Evolutionary conservation across 2,329 filamentous ascomycete genomes (phyloP), one percentile per base, ranked within the genome.

Genomic region (Clarireedia hainanense): DNA sequence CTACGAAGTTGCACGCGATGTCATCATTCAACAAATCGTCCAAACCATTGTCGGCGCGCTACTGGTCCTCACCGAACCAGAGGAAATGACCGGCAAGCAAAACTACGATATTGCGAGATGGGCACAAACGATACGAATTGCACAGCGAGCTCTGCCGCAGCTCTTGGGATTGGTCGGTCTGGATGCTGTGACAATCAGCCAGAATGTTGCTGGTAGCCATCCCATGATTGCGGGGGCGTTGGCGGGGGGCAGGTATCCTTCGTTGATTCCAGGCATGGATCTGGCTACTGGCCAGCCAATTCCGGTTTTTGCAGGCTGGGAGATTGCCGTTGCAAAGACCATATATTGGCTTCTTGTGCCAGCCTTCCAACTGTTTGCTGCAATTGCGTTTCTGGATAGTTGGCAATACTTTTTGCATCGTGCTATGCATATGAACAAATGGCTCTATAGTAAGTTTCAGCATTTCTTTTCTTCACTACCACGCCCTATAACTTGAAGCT

Each of bases 371-470:
- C 88, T 96, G 68, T 74, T 81, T 57, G 67, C 88, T 50, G 94
- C 85, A 24, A 80, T 92, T 58, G 74, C 82, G 61, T 77, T 95
- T 62, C 81, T 97, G 64, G 94, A 99, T 73, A 94, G 91, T 46
- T 99, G 94, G 94, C 92, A 99, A 71, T 99, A 99, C 75, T 96
- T 96, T 74, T 80, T 92, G 66, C 94, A 99, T 73, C 89, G 94
- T 40, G 81, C 87, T 57, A 99, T 99, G 94, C 94, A 99, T 74
- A 79, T 94, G 76, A 96, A 97, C 76, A 91, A 89, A 72, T 97
- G 89, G 88, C 80, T 99, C 64, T 97, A 97, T 77, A 87, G 89
- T 94, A 78, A 73, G 88, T 80, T 30, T 39, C 17, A 4, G 27
- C 51, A 47, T 40, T 17, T 14, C 5, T 9, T 20, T 20, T 20